Evolutionary conservation across 805 yeast genomes (phyloP).

Genomic region (Lipomyces orientalis): DNA sequence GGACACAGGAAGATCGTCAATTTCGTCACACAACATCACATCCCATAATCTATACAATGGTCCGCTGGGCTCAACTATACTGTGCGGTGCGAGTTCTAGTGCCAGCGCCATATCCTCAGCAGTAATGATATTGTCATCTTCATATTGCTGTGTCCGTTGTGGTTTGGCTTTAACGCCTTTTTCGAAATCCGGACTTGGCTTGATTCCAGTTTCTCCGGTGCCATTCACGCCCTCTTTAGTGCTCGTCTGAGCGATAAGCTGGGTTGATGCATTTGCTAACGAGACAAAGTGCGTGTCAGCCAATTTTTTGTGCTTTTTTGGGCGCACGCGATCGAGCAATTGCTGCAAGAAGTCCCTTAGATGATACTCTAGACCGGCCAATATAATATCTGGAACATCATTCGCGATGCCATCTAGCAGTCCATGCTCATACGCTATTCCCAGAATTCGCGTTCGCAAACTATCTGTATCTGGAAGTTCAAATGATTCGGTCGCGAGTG

Average conservation of each 20-base stretch:
- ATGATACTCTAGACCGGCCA: slow-evolving; percentile 82
- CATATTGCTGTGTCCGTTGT: slow-evolving; percentile 42
- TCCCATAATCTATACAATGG: slow-evolving; percentile 46
- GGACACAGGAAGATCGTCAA: slow-evolving; percentile 29
- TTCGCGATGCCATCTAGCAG: slow-evolving; percentile 77
- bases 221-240: neutral
- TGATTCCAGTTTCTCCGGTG: neutral
- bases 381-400: slow-evolving; percentile 76
- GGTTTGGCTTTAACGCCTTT: neutral
- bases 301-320: slow-evolving; percentile 54
- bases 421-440: slow-evolving; percentile 89
- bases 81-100: slow-evolving; percentile 45
- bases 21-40: slow-evolving; percentile 47
- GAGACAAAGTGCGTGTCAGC: slow-evolving; percentile 15
- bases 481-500: slow-evolving; percentile 74
- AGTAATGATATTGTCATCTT: slow-evolving; percentile 43
- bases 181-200: neutral
- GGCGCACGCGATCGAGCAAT: slow-evolving; percentile 72
- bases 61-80: slow-evolving; percentile 46
- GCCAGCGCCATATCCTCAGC: slow-evolving; percentile 47
- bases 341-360: slow-evolving; percentile 74
- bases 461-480: slow-evolving; percentile 82
- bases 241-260: neutral
- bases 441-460: slow-evolving; percentile 70
- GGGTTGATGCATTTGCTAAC: slow-evolving; percentile 1